phyloP scores from a whole-genome alignment of 129 eudicot species.

The Solidago caesia region DNA sequence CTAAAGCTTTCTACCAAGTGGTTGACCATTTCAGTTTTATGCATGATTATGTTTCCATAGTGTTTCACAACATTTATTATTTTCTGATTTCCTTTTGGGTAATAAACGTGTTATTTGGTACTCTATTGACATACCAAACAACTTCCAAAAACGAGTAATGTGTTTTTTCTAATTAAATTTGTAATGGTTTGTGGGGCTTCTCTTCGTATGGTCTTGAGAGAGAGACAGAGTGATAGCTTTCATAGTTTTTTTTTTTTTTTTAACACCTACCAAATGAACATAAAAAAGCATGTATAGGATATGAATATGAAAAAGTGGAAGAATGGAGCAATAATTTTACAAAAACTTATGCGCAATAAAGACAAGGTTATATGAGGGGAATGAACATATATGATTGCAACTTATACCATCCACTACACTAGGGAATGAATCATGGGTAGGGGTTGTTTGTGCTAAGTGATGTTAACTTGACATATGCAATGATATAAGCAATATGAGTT shows the following conservation, averaged over 20 bases:
- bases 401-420: slow-evolving; percentile 36
- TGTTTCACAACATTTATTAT: slow-evolving; percentile 5
- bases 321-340: slow-evolving; percentile 15
- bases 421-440: slow-evolving; percentile 31
- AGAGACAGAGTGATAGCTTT: not conserved
- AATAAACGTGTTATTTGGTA: slow-evolving; percentile 26
- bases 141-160: too few species aligned
- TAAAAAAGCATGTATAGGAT: slow-evolving; percentile 14
- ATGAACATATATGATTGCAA: slow-evolving; percentile 31
- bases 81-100: too few species aligned
- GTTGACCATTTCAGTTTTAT: slow-evolving; percentile 32
- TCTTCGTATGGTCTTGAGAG: too few species aligned
- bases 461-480: slow-evolving; percentile 45
- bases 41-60: slow-evolving; percentile 18
- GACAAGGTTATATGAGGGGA: slow-evolving; percentile 22
- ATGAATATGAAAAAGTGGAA: slow-evolving; percentile 32
- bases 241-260: not conserved
- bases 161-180: too few species aligned
- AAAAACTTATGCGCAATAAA: slow-evolving; percentile 27
- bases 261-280: slow-evolving; percentile 9
- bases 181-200: too few species aligned
- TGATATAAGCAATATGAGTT: slow-evolving; percentile 39
- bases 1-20: slow-evolving; percentile 40
- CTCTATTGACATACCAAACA: not conserved
- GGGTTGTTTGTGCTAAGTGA: slow-evolving; percentile 44